phyloP scores from a whole-genome alignment of 306 rosid species.

The Medicago lupulina region DNA sequence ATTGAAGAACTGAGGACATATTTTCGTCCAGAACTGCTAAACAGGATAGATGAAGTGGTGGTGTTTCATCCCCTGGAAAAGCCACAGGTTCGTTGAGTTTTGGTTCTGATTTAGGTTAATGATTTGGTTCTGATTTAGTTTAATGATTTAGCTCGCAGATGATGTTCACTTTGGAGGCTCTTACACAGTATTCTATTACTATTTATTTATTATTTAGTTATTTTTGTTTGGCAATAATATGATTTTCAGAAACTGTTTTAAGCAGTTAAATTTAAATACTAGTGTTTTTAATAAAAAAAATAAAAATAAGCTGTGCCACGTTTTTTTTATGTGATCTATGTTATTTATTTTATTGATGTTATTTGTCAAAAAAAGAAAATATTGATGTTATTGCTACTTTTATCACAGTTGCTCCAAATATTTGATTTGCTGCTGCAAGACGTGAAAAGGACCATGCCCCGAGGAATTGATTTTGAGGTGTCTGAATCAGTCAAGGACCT shows the following conservation, averaged over 20 bases:
- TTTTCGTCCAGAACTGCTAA: constrained; percentile 93
- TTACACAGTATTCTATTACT: not conserved
- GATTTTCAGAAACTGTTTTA: constrained; percentile 16
- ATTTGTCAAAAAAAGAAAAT: not conserved
- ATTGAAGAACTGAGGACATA: constrained; percentile 83
- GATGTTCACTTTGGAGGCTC: constrained; percentile 5
- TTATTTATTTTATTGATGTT: not conserved
- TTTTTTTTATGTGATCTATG: not conserved
- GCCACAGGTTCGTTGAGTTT: constrained; percentile 70
- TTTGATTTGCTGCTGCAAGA: constrained; percentile 70
- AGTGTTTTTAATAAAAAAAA: not conserved
- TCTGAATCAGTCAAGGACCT: constrained; percentile 75
- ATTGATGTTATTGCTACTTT: constrained; percentile 11
- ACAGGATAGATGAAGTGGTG: constrained; percentile 88
- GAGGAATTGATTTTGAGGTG: constrained; percentile 66
- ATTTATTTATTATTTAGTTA: not conserved
- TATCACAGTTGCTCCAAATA: constrained; percentile 72
- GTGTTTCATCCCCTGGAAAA: constrained; percentile 84
- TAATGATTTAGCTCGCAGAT: not conserved
- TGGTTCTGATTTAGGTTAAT: not conserved
- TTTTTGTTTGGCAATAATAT: not conserved
- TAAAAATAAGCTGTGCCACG: not conserved
- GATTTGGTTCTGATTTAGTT: not conserved
- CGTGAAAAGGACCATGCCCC: constrained; percentile 62
- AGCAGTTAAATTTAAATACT: constrained; percentile 5